Evolutionary conservation across 2,329 filamentous ascomycete species (phyloP), one percentile per base, ranked within the genome.

Genomic region (Didymella exigua): DNA sequence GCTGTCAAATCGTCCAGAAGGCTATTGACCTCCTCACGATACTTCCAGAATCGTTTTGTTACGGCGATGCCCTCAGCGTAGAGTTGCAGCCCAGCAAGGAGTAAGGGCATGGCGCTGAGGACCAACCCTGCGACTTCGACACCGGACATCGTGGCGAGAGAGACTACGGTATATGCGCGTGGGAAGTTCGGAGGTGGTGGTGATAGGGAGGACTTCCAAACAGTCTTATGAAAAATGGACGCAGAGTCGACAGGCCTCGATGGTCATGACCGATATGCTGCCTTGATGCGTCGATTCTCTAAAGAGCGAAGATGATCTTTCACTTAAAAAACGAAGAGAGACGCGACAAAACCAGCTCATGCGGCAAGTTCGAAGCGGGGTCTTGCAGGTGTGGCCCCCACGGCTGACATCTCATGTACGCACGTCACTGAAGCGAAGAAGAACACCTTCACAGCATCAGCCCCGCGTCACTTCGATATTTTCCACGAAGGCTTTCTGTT

Each of bases 91-190:
- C 70, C 63, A n/a, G 64, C 59, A 5, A 76, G 65, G 13, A 75
- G 51, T 5, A 77, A 49, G 1, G 75, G 73, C 9, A 77, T 56
- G 3, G 69, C 58, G 14, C 68, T 71, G 8, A 76, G 61, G 4
- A 70, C 62, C 3, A 70, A 40, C 3, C 67, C 67, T 27, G 62
- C 65, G 7, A 60, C 54, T 41, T 70, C 65, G 3, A 70, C 40
- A 2, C 66, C 66, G 18, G 60, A 52, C 33, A 45, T 56, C 38
- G 54, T 59, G 27, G 14, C 11, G 33, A 24, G 4, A 11, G 14
- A 24, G n/a, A n/a, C n/a, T n/a, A n/a, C n/a, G n/a, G n/a, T n/a
- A n/a, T n/a, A n/a, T n/a, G n/a, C n/a, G n/a, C n/a, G n/a, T n/a
- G n/a, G n/a, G n/a, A n/a, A n/a, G n/a, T n/a, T n/a, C n/a, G n/a